These are phyloP conservation scores for Fusarium pseudograminearum DNA, from an alignment of 2,329 filamentous ascomycete species.

Conservation along the genomic window DNA sequence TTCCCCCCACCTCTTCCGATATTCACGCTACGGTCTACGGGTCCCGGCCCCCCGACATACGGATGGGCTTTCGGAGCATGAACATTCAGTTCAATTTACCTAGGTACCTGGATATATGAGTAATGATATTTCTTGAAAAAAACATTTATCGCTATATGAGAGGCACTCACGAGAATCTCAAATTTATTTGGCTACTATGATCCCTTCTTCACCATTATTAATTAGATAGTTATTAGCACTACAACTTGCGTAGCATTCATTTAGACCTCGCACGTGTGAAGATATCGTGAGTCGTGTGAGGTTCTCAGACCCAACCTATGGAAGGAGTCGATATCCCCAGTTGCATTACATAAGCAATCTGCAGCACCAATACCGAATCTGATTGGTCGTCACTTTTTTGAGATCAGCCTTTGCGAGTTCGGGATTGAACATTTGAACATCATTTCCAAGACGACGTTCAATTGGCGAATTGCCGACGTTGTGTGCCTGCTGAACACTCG, in stretches of 20 bases:
- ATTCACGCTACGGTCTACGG: slow-evolving; percentile 20
- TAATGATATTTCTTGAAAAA: no score
- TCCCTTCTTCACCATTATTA: neutral
- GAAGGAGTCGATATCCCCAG: neutral
- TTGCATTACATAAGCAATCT: slow-evolving; percentile 36
- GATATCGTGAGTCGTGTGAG: slow-evolving; percentile 24
- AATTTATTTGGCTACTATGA: neutral
- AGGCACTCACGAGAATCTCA: neutral
- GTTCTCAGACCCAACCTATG: slow-evolving; percentile 19
- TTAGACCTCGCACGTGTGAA: slow-evolving; percentile 10
- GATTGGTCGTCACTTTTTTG: slow-evolving; percentile 45
- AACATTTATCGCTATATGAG: neutral
- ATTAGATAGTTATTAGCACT: neutral
- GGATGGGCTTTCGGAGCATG: slow-evolving; percentile 14
- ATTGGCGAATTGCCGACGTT: slow-evolving; percentile 23
- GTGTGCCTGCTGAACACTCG: slow-evolving; percentile 8
- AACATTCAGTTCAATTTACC: neutral
- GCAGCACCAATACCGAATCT: neutral
- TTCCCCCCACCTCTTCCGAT: slow-evolving; percentile 30
- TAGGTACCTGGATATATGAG: no score
- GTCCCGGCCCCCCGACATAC: slow-evolving; percentile 31
- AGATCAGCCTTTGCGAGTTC: slow-evolving; percentile 26
- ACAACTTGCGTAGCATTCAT: neutral
- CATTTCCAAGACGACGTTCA: slow-evolving; percentile 18
- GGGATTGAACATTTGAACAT: slow-evolving; percentile 23